A percentile compares a stretch with the other conserved stretches of the same genome.
These are phyloP conservation scores for Aspergillus aculeatus DNA, from an alignment of 2,329 filamentous ascomycete genomes.

Conservation along the genomic window DNA sequence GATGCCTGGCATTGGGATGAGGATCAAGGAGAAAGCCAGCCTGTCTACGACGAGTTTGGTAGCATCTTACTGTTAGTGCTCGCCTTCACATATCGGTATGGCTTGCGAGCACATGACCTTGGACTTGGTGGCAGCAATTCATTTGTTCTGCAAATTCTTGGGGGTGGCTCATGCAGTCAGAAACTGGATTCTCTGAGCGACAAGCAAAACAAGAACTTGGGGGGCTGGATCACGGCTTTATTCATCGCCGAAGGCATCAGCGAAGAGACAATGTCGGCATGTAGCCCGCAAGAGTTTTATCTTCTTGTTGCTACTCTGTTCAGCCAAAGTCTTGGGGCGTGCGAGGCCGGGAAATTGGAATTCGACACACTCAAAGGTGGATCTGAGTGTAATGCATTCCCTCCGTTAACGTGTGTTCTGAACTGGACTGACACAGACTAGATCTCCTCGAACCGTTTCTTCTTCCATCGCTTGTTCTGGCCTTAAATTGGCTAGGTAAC, in stretches of 20 bases:
- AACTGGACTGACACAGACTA: slow-evolving; percentile 25
- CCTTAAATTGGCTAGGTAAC: slow-evolving; percentile 59
- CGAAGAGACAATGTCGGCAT: slow-evolving; percentile 64
- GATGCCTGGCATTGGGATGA: slow-evolving; percentile 66
- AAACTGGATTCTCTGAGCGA: slow-evolving; percentile 53
- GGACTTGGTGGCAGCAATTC: slow-evolving; percentile 51
- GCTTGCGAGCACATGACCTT: slow-evolving; percentile 52
- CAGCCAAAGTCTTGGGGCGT: slow-evolving; percentile 59
- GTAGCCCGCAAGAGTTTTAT: slow-evolving; percentile 65
- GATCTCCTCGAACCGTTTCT: slow-evolving; percentile 64
- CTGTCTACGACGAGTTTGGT: slow-evolving; percentile 65
- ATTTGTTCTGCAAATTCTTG: slow-evolving; percentile 57
- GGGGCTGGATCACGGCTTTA: slow-evolving; percentile 60
- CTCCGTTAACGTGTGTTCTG: not conserved
- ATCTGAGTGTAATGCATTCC: slow-evolving; percentile 55
- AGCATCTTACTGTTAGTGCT: slow-evolving; percentile 60
- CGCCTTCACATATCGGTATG: slow-evolving; percentile 58
- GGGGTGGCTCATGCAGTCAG: slow-evolving; percentile 46
- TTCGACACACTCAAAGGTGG: slow-evolving; percentile 61
- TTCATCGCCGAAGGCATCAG: slow-evolving; percentile 63
- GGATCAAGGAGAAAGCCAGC: slow-evolving; percentile 64
- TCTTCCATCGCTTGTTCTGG: slow-evolving; percentile 59
- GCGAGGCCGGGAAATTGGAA: slow-evolving; percentile 54
- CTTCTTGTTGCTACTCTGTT: slow-evolving; percentile 62
- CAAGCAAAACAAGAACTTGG: slow-evolving; percentile 57